Evolutionary conservation across 2,329 filamentous ascomycete genomes (phyloP), one percentile per base, ranked within the genome.

Genomic region (Passalora sequoiae): DNA sequence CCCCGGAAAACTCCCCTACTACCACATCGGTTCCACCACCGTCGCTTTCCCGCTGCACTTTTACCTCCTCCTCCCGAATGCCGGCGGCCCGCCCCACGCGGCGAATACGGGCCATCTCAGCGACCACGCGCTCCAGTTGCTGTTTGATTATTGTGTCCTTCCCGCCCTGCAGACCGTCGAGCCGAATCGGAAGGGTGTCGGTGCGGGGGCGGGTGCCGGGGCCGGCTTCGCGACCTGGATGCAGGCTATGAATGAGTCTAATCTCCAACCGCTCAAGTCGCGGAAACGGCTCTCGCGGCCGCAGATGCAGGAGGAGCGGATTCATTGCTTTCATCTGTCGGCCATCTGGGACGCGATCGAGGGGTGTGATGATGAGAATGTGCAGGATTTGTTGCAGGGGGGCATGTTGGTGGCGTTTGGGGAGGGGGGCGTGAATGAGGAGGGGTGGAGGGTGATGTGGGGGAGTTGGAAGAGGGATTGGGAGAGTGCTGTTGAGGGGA

Each of bases 201-300:
- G n/a, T n/a, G n/a, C n/a, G n/a, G n/a, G n/a, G n/a, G n/a, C n/a
- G n/a, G n/a, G n/a, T n/a, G n/a, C n/a, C n/a, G n/a, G n/a, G n/a
- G n/a, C n/a, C n/a, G 42, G 42, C 9, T 52, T 48, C 47, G 19
- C 37, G 4, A 40, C 44, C 6, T 54, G 51, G 51, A 39, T 50
- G 19, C 49, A 54, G 19, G 51, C 51, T 16, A 52, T 53, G 40
- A 54, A 52, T 25, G 49, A 54, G 19, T 46, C 46, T 4, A 50
- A 54, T 17, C 36, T 54, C 19, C 50, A 49, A 28, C 49, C 51
- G 3, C 48, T 54, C 27, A 54, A 52, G 13, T 50, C 49, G 8
- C 46, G 51, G 28, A 47, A 38, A 36, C 33, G 28, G 6, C 37
- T 40, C 10, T n/a, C 32, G 1, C 24, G 27, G 7, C 47, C 44